These are phyloP conservation scores for Lepidium campestre DNA, from an alignment of 441 rosid genomes.

Conservation along the genomic window DNA sequence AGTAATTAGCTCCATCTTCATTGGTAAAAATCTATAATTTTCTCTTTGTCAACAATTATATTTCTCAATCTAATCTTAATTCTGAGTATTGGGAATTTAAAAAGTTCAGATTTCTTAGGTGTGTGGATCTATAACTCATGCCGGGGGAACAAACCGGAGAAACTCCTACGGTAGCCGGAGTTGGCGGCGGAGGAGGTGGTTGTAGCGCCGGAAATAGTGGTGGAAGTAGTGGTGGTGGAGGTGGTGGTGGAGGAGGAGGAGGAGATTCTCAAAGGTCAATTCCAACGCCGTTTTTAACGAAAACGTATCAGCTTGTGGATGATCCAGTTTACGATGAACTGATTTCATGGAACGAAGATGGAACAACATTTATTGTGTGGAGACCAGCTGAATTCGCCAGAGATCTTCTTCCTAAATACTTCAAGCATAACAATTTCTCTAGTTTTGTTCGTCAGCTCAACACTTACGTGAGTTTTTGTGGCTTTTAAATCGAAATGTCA, in stretches of 20 bases:
- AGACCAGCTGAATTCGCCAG: slow-evolving; percentile 83
- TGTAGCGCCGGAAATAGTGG: slow-evolving; percentile 24
- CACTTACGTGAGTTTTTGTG: slow-evolving; percentile 59
- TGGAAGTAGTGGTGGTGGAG: slow-evolving; percentile 31
- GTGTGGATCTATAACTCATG: slow-evolving; percentile 17
- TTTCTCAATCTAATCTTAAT: background rate
- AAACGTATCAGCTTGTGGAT: slow-evolving; percentile 76
- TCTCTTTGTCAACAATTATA: background rate
- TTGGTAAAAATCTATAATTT: background rate
- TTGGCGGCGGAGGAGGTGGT: slow-evolving; percentile 26
- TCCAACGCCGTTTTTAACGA: slow-evolving; percentile 80
- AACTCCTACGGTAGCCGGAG: slow-evolving; percentile 24
- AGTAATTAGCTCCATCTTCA: background rate
- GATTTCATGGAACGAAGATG: slow-evolving; percentile 85
- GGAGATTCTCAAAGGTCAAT: slow-evolving; percentile 66
- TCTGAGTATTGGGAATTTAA: background rate
- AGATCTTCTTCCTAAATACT: slow-evolving; percentile 85
- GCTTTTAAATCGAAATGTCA: background rate
- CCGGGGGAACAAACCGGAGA: slow-evolving; percentile 53
- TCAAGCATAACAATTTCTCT: slow-evolving; percentile 95
- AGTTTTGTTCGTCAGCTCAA: slow-evolving; percentile 95
- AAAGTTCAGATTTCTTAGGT: slow-evolving; percentile 4
- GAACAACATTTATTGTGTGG: slow-evolving; percentile 81
- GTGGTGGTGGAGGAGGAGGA: slow-evolving; percentile 19
- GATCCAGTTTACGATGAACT: slow-evolving; percentile 60